Percentiles rank a stretch among this genome's conserved stretches.
phyloP scores from a whole-genome alignment of 108 stramenopile species.

The Cyclotella cryptica region DNA sequence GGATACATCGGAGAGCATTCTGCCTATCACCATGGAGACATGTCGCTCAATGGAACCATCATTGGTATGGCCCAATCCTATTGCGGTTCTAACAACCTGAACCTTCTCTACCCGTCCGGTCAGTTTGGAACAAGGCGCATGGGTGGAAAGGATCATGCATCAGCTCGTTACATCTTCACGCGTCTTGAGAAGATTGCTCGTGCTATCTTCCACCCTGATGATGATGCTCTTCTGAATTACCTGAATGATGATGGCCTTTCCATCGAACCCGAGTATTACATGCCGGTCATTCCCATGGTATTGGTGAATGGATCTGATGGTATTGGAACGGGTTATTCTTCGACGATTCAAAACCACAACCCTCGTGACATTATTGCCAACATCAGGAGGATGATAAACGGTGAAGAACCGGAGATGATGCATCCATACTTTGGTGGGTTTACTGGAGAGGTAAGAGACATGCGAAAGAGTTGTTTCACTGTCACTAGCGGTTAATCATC shows the following conservation, averaged over 20 bases:
- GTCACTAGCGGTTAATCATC: not conserved
- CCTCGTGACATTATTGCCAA: constrained; percentile 93
- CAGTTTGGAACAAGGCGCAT: constrained; percentile 98
- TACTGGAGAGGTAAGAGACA: constrained; percentile 70
- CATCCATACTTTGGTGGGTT: constrained; percentile 89
- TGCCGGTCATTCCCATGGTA: constrained; percentile 93
- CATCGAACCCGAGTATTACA: constrained; percentile 97
- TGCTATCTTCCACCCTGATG: constrained; percentile 97
- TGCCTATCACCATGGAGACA: constrained; percentile 99
- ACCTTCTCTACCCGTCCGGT: constrained; percentile 94
- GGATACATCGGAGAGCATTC: constrained; percentile 96
- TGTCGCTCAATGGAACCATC: constrained; percentile 94
- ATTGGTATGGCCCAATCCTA: constrained; percentile 98
- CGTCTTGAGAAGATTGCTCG: constrained; percentile 95
- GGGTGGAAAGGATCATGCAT: constrained; percentile 97
- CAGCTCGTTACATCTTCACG: constrained; percentile 99
- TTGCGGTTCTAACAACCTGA: constrained; percentile 97
- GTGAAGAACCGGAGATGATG: constrained; percentile 71
- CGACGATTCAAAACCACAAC: constrained; percentile 78
- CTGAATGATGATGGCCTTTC: constrained; percentile 96
- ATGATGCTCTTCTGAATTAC: constrained; percentile 94
- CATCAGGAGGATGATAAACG: constrained; percentile 85
- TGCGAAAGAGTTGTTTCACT: not conserved
- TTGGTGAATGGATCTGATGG: constrained; percentile 93
- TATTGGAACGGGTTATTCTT: constrained; percentile 98